Base-by-base conservation (phyloP, 208 protist genomes). In the Leishmania guyanensis region DNA sequence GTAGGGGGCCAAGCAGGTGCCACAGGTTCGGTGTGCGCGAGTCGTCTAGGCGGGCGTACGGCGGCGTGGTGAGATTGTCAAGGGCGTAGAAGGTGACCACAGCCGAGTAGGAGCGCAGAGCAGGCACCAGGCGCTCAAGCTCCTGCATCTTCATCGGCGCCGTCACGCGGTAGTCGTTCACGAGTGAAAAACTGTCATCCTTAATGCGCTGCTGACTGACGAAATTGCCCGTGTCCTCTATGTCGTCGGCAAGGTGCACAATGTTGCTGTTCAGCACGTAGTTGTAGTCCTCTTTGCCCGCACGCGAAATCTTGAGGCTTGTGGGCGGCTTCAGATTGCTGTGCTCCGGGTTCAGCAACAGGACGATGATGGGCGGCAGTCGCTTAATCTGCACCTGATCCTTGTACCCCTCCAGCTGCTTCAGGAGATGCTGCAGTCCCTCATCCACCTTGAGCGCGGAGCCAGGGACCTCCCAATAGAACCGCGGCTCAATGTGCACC, bases 401-500 rank as follows among this genome's bases (percentile, higher is more conserved):
- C 50, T 94, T 94, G 84, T 91, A 93, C 51, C 74, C 80, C 83
- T 96, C 94, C 75, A 97, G 83, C 85, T 97, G 91, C 86, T 96
- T 95, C 68, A 98, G 88, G 39, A 98, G 82, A 82, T 98, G 94
- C 80, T 98, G 94, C 78, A 98, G 89, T 14, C 94, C 94, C 76
- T 98, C 94, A 75, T 96, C 93, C 78, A 98, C 94, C 80, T 95
- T 96, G n/a, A 96, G 82, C 46, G 94, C 94, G 17, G 94, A 96
- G 64, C 89, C 86, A 4, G 94, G 94, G 58, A 98, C 94, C 77
- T 98, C 93, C 92, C 93, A 98, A 80, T 93, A 94, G 82, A 98
- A 98, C 56, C 91, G 91, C 33, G 94, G 92, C 60, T 94, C 87
- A 46, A 96, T 85, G 84, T 95, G 89, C 48, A 93, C 88, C 50